These are phyloP conservation scores for Lactuca saligna DNA, from an alignment of 129 eudicot genomes.

Conservation along the genomic window DNA sequence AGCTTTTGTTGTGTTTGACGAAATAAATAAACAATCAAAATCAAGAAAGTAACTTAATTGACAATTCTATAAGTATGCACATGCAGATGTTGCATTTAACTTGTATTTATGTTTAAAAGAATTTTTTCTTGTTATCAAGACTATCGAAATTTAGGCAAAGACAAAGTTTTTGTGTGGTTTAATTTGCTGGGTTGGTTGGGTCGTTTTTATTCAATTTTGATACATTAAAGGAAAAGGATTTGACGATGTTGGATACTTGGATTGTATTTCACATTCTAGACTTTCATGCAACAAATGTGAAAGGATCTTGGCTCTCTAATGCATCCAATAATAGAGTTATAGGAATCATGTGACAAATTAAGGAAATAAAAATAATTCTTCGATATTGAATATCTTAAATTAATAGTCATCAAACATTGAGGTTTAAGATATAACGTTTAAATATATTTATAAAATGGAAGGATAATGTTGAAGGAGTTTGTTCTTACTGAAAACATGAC, in stretches of 20 bases:
- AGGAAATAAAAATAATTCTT: too few relatives aligned
- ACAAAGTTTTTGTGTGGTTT: not conserved
- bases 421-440: too few relatives aligned
- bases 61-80: constrained; percentile 28
- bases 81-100: constrained; percentile 23
- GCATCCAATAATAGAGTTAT: not conserved
- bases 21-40: constrained; percentile 26
- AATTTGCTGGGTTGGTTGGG: constrained; percentile 4
- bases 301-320: constrained; percentile 1
- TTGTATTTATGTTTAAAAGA: not conserved
- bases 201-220: constrained; percentile 6
- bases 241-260: not conserved
- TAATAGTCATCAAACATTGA: too few relatives aligned
- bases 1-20: constrained; percentile 11
- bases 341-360: not conserved
- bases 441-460: too few relatives aligned
- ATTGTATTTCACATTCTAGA: not conserved
- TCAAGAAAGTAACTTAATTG: constrained; percentile 29
- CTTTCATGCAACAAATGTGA: not conserved
- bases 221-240: constrained; percentile 14
- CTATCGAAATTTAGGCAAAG: not conserved
- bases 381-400: too few relatives aligned
- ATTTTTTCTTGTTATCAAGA: not conserved
- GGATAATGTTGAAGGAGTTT: too few relatives aligned
- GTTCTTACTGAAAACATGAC: too few relatives aligned